Evolutionary conservation across 2,329 filamentous ascomycete genomes (phyloP), one percentile per base, ranked within the genome.

Genomic region (Curvularia lunata): DNA sequence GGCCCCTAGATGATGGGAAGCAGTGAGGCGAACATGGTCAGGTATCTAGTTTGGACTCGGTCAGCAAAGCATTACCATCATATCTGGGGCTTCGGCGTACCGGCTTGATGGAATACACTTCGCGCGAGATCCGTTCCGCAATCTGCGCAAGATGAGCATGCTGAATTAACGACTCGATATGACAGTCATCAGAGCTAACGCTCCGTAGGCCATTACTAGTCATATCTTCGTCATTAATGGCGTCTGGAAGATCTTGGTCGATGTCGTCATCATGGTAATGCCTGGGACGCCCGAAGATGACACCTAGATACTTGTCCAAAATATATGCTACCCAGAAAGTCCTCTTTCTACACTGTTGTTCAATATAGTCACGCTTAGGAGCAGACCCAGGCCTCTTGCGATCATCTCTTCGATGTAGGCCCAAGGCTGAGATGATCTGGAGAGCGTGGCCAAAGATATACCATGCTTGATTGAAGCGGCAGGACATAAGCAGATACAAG

Each of bases 321-420:
- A 82, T 84, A 63, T 88, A 88, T 0, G 84, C 82, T 2, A 82
- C 83, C 86, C 86, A 88, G 41, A 89, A 88, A 0, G 85, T 83
- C 9, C 85, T 77, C 53, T 83, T 85, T 0, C 82, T 80, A 34
- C 84, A 83, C 56, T 88, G 84, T 0, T 72, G 70, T 1, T 77
- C 66, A n/a, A 82, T 79, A 38, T 81, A 82, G 50, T 84, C 77
- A 34, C 28, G 68, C 27, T 52, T 61, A 3, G 61, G 27, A 5
- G 46, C 37, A 18, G 50, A 21, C 4, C 55, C 63, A 34, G 58
- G 61, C 48, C 49, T 57, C 37, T 74, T 76, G 12, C 74, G 71
- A 7, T 72, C 69, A 19, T 72, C 68, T 50, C 77, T 76, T 40
- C 79, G 69, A 50, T 80, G 74, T 13, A 77, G 55, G 4, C 82